Conservation (phyloP, 768 basidiomycete genomes). For the Suillus fuscotomentosus region DNA sequence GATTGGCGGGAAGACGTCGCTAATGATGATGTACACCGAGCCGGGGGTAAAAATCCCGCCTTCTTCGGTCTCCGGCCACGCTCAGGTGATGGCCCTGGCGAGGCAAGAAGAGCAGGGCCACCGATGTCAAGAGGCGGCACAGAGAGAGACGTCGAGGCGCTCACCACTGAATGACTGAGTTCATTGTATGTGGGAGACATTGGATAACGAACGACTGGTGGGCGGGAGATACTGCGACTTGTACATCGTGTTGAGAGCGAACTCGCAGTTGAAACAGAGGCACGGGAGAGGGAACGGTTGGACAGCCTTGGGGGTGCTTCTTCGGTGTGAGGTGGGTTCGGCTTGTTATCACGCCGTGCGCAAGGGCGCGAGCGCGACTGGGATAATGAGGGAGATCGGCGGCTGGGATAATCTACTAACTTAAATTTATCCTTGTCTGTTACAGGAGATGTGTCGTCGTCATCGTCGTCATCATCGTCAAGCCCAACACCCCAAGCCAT, state of each 20-base stretch:
- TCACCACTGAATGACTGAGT: slow-evolving; percentile 20
- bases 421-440: slow-evolving; percentile 28
- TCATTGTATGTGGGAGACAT: slow-evolving; percentile 26
- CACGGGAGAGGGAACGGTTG: slow-evolving; percentile 50
- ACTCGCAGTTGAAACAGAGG: slow-evolving; percentile 40
- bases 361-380: slow-evolving; percentile 31
- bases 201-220: slow-evolving; percentile 24
- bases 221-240: slow-evolving; percentile 42
- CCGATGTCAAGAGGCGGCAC: slow-evolving; percentile 30
- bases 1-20: slow-evolving; percentile 24
- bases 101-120: slow-evolving; percentile 15
- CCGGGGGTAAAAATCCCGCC: slow-evolving; percentile 6
- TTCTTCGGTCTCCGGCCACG: slow-evolving; percentile 29
- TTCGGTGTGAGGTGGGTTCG: slow-evolving; percentile 30
- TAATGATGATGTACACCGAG: slow-evolving; percentile 22
- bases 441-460: slow-evolving; percentile 28
- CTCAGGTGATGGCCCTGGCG: slow-evolving; percentile 22
- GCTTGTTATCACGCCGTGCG: slow-evolving; percentile 19
- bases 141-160: slow-evolving; percentile 13
- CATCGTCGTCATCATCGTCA: slow-evolving; percentile 35
- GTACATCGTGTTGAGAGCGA: slow-evolving; percentile 37
- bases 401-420: slow-evolving; percentile 19
- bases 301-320: slow-evolving; percentile 34
- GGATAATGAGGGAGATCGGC: slow-evolving; percentile 14
- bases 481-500: slow-evolving; percentile 74